These are phyloP conservation scores for Flaveria robusta DNA, from an alignment of 129 eudicot species.

Conservation along the genomic window DNA sequence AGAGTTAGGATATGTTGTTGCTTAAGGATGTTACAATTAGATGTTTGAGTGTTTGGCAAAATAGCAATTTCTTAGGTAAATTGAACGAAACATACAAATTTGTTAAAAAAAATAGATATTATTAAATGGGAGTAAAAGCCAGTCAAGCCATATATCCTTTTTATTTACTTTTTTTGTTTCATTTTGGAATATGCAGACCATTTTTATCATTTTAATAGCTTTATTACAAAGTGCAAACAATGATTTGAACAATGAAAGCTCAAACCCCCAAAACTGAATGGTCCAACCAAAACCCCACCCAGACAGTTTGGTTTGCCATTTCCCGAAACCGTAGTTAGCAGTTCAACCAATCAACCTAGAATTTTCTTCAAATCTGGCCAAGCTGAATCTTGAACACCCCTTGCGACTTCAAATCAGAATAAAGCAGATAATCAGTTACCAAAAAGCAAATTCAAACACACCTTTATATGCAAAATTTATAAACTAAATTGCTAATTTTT, in stretches of 20 bases:
- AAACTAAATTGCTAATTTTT: neutral
- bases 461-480: neutral
- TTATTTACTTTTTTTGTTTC: neutral
- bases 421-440: neutral
- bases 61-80: neutral
- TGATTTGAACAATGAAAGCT: neutral
- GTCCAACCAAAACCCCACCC: neutral
- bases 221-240: neutral
- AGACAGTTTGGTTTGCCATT: neutral
- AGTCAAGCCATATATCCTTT: neutral
- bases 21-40: constrained; percentile 4
- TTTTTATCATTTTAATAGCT: neutral
- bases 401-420: neutral
- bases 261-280: neutral
- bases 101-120: neutral
- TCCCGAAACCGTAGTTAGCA: neutral
- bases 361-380: neutral
- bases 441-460: neutral
- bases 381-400: neutral
- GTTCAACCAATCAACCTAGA: neutral
- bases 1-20: neutral
- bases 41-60: neutral
- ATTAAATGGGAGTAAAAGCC: constrained; percentile 1
- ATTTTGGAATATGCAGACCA: neutral
- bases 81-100: neutral